Evolutionary conservation across 2,329 filamentous ascomycete genomes (phyloP).

Genomic region (Saccharata proteae): DNA sequence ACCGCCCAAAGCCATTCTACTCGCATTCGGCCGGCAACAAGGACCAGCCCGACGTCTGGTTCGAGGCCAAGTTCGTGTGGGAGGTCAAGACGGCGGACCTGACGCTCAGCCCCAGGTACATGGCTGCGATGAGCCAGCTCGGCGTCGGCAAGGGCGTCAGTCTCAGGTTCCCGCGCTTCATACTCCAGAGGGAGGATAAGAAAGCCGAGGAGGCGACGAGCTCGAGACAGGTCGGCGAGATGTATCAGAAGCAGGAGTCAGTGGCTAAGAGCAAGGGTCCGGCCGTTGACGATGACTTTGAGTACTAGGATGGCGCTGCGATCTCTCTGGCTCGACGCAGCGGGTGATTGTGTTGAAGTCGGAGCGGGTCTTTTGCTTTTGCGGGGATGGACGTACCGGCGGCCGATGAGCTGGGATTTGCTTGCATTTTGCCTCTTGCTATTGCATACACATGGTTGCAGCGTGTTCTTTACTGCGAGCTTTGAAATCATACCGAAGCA

Average conservation of each 20-base stretch:
- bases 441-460: no score
- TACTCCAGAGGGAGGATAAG: constrained; percentile 88
- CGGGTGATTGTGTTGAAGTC: no score
- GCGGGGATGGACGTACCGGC: no score
- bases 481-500: no score
- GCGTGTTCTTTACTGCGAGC: no score
- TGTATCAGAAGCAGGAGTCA: constrained; percentile 93
- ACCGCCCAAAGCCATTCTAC: constrained; percentile 89
- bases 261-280: constrained; percentile 77
- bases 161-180: constrained; percentile 83
- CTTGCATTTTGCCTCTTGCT: no score
- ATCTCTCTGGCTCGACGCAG: background rate
- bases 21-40: constrained; percentile 70
- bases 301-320: constrained; percentile 58
- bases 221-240: constrained; percentile 78
- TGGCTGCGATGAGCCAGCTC: constrained; percentile 75
- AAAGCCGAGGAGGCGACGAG: constrained; percentile 83
- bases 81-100: constrained; percentile 95
- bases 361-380: no score
- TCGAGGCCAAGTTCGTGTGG: constrained; percentile 90
- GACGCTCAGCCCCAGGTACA: constrained; percentile 83
- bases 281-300: constrained; percentile 90
- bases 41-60: constrained; percentile 97
- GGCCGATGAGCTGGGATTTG: no score
- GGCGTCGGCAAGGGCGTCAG: constrained; percentile 65